Percentiles rank a stretch among this genome's conserved stretches.
Evolutionary conservation across 2,329 filamentous ascomycete genomes (phyloP).

Genomic region (Calonectria leucothoes): DNA sequence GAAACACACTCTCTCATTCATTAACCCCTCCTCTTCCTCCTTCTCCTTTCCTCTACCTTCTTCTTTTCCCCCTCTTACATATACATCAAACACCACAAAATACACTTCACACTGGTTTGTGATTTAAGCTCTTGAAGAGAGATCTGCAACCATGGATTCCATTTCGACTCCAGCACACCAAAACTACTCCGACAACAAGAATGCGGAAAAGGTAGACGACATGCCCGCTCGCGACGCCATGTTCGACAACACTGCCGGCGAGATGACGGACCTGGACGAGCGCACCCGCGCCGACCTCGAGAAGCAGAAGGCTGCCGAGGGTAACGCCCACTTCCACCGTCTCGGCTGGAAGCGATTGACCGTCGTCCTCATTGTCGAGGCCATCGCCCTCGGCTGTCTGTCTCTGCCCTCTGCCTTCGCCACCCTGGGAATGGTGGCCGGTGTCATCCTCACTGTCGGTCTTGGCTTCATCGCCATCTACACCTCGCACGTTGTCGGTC

Average conservation of each 20-base stretch:
- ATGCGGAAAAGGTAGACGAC: constrained; percentile 17
- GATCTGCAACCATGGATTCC: constrained; percentile 29
- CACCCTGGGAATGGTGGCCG: constrained; percentile 19
- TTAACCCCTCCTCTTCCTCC: neutral
- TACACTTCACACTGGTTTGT: neutral
- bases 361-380: constrained; percentile 25
- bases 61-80: neutral
- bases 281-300: constrained; percentile 29
- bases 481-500: constrained; percentile 24
- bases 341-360: constrained; percentile 27
- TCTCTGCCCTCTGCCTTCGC: constrained; percentile 19
- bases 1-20: neutral
- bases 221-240: constrained; percentile 37
- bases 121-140: neutral
- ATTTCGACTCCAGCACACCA: constrained; percentile 26
- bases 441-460: constrained; percentile 26
- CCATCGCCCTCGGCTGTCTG: constrained; percentile 21
- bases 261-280: constrained; percentile 53
- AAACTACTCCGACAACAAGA: constrained; percentile 24
- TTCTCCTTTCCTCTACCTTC: neutral
- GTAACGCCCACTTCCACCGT: constrained; percentile 23
- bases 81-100: neutral
- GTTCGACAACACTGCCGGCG: constrained; percentile 44
- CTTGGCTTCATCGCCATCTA: constrained; percentile 32
- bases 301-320: constrained; percentile 21